Conservation (phyloP, 768 basidiomycete genomes). For the Crassisporium funariophilum region DNA sequence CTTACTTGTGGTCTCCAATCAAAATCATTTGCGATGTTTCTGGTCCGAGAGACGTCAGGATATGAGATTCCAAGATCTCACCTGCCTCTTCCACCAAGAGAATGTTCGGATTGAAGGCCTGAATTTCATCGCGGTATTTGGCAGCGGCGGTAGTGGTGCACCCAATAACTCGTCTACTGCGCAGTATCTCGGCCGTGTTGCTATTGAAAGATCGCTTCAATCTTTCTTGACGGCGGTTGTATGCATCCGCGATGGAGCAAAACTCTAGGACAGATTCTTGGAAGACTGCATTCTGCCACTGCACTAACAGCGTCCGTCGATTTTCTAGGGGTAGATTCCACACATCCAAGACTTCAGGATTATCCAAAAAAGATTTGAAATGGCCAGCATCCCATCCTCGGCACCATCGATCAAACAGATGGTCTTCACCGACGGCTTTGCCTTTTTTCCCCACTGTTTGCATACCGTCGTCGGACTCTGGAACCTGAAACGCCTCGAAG, state of each 20-base stretch:
- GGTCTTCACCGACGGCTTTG: conserved; percentile 31
- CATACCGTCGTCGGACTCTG: conserved; percentile 44
- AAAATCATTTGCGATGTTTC: conserved; percentile 57
- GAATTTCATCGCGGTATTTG: conserved; percentile 52
- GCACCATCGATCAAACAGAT: conserved; percentile 52
- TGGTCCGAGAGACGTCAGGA: conserved; percentile 52
- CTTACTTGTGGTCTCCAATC: conserved; percentile 80
- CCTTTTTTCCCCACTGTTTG: conserved; percentile 41
- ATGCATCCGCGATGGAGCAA: conserved; percentile 1
- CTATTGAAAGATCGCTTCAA: conserved; percentile 20
- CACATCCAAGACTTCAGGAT: background rate
- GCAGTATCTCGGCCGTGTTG: conserved; percentile 37
- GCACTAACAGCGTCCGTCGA: background rate
- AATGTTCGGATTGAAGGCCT: conserved; percentile 16
- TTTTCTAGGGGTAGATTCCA: conserved; percentile 3
- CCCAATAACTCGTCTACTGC: conserved; percentile 56
- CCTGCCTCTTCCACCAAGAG: conserved; percentile 40
- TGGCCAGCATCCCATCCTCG: conserved; percentile 46
- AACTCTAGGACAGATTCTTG: conserved; percentile 5
- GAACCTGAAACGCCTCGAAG: conserved; percentile 51
- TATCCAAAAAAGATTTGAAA: conserved; percentile 23
- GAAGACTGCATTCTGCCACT: conserved; percentile 7
- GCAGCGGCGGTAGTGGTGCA: conserved; percentile 75
- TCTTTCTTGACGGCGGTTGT: conserved; percentile 7
- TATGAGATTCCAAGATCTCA: conserved; percentile 66